These are phyloP conservation scores for Tillandsia leiboldiana DNA, from an alignment of 176 grass and related monocot genomes.

Conservation along the genomic window DNA sequence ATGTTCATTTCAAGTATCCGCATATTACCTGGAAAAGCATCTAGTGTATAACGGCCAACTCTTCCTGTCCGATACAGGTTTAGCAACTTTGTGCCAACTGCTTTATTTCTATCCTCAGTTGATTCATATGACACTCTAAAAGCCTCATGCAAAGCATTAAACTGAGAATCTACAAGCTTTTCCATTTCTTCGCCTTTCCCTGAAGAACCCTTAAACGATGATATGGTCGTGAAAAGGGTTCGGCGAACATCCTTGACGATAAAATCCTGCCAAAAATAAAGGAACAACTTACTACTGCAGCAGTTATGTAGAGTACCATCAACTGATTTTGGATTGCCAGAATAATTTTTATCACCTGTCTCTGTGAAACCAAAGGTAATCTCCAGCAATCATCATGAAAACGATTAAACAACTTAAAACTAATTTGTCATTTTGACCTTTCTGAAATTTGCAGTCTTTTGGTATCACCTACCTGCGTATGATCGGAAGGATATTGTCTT, in stretches of 20 bases:
- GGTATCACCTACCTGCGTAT: conserved; percentile 42
- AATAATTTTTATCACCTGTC: not conserved
- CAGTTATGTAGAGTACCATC: not conserved
- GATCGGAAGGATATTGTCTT: conserved; percentile 57
- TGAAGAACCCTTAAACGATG: conserved; percentile 33
- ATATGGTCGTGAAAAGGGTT: conserved; percentile 33
- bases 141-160: conserved; percentile 37
- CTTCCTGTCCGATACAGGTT: conserved; percentile 68
- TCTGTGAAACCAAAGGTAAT: not conserved
- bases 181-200: conserved; percentile 32
- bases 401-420: not conserved
- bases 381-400: not conserved
- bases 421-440: not conserved
- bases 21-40: conserved; percentile 26
- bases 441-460: not conserved
- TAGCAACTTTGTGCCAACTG: conserved; percentile 40
- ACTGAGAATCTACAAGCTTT: conserved; percentile 45
- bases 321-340: not conserved
- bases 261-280: conserved; percentile 44
- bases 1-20: not conserved
- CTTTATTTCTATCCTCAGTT: conserved; percentile 31
- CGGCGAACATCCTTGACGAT: conserved; percentile 41
- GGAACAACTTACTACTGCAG: conserved; percentile 3
- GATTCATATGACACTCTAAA: conserved; percentile 31
- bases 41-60: conserved; percentile 59